Percentiles rank a stretch among this genome's conserved stretches.
Evolutionary conservation across 2,329 filamentous ascomycete species (phyloP).

Genomic region (Hypoxylon sp.): DNA sequence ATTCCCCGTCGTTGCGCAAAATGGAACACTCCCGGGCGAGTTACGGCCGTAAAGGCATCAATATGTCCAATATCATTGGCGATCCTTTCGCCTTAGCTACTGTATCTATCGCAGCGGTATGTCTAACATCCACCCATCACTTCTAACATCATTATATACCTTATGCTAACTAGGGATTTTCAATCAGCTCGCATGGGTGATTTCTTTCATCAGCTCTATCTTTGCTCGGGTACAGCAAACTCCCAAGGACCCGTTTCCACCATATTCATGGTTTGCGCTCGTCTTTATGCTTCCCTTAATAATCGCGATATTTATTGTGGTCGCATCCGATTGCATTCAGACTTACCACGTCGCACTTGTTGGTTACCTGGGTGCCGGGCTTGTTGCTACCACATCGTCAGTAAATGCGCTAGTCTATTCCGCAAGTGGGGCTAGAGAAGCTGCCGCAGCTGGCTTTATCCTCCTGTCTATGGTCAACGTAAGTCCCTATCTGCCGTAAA

Average conservation of each 20-base stretch:
- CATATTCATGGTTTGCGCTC: slow-evolving; percentile 93
- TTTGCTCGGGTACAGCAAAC: slow-evolving; percentile 73
- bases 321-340: slow-evolving; percentile 86
- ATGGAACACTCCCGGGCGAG: slow-evolving; percentile 78
- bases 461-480: slow-evolving; percentile 93
- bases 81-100: slow-evolving; percentile 97
- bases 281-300: slow-evolving; percentile 90
- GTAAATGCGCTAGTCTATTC: slow-evolving; percentile 90
- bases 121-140: slow-evolving; percentile 56
- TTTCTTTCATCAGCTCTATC: slow-evolving; percentile 89
- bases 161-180: slow-evolving; percentile 38
- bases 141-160: background rate
- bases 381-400: slow-evolving; percentile 87
- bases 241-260: slow-evolving; percentile 73
- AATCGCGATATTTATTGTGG: slow-evolving; percentile 82
- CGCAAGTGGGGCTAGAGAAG: slow-evolving; percentile 80
- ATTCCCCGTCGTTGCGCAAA: slow-evolving; percentile 83
- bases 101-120: slow-evolving; percentile 89
- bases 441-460: slow-evolving; percentile 92
- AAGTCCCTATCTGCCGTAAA: slow-evolving; percentile 58
- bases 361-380: slow-evolving; percentile 85
- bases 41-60: slow-evolving; percentile 74
- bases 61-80: slow-evolving; percentile 90
- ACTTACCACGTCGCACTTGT: slow-evolving; percentile 94
- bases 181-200: slow-evolving; percentile 90